Percentiles rank a stretch among this genome's conserved stretches.
Conservation (phyloP, 2,329 filamentous ascomycete species). For the Beauveria sp. region DNA sequence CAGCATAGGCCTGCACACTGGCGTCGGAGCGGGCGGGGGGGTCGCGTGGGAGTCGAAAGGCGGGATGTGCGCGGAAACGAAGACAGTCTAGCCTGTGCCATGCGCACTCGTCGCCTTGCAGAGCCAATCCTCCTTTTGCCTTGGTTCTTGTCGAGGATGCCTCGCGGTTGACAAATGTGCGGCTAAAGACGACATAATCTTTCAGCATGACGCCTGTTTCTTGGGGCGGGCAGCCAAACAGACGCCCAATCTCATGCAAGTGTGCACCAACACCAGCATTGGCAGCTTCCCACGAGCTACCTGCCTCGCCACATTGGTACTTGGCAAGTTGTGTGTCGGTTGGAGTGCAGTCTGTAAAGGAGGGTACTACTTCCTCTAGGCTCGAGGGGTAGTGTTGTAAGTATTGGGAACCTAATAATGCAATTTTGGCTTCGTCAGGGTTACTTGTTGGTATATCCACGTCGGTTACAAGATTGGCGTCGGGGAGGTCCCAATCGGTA, state of each 20-base stretch:
- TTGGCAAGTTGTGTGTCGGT: constrained; percentile 74
- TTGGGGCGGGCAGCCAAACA: constrained; percentile 85
- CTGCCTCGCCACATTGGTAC: constrained; percentile 80
- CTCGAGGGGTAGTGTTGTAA: constrained; percentile 84
- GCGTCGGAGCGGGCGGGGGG: constrained; percentile 54
- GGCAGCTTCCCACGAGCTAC: constrained; percentile 91
- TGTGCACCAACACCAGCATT: constrained; percentile 92
- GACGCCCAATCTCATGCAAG: constrained; percentile 80
- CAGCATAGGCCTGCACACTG: constrained; percentile 78
- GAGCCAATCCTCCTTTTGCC: constrained; percentile 67
- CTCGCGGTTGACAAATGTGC: constrained; percentile 74
- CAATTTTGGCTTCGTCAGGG: constrained; percentile 67
- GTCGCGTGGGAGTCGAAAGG: constrained; percentile 79
- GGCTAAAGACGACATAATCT: constrained; percentile 78
- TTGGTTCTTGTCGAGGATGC: constrained; percentile 83
- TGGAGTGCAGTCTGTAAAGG: constrained; percentile 83
- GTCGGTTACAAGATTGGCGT: constrained; percentile 70
- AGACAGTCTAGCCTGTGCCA: constrained; percentile 90
- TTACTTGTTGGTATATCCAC: constrained; percentile 79
- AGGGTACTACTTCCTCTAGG: constrained; percentile 82
- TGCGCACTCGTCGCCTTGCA: constrained; percentile 72
- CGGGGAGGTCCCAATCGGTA: constrained; percentile 73
- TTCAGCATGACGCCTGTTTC: constrained; percentile 87
- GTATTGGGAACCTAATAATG: constrained; percentile 86
- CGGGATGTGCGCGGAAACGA: constrained; percentile 83